Evolutionary conservation across 176 grass and related monocot species (phyloP), one percentile per base, ranked within the genome.

Genomic region (Oryza brachyantha): DNA sequence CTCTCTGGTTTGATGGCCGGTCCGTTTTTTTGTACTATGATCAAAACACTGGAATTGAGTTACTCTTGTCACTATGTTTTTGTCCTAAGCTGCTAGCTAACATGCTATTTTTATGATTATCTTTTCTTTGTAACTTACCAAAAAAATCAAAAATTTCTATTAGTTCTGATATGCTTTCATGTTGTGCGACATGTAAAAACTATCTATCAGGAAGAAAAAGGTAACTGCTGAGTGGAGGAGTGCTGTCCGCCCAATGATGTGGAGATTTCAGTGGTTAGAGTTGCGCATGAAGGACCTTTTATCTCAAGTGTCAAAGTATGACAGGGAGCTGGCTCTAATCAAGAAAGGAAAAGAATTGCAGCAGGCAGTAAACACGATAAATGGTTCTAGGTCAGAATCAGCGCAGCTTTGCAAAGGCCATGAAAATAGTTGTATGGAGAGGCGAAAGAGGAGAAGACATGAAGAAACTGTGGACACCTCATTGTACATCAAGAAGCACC

Each of bases 231-330:
- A 95, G 29, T 99, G 96, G 96, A 89, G 81, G 79, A 91, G 83
- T 72, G 86, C 71, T 22, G 64, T 99, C 75, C 65, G 80, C 64
- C 96, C 96, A 62, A 81, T 93, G 60, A 64, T 84, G 70, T 95
- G 92, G 90, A 88, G 90, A 74, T 93, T 83, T 75, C 86, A 99
- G 21, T 95, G 92, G 96, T 86, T 99, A 72, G 85, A 89, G 78
- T 80, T 99, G 62, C 87, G 78, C 62, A 95, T 99, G 81, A 94
- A 89, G 70, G 84, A 93, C 73, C 70, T 94, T 77, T 77, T 66
- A 27, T 85, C 77, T 57, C 96, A 93, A 88, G 37, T 91, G 80
- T 88, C 80, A 70, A 95, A 73, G 73, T 99, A 99, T 87, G 92
- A 99, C 48, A 91, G 65, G 55, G 90, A 93, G 48, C 90, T 95